Conservation (phyloP, 768 basidiomycete genomes). For the Pisolithus marmoratus region DNA sequence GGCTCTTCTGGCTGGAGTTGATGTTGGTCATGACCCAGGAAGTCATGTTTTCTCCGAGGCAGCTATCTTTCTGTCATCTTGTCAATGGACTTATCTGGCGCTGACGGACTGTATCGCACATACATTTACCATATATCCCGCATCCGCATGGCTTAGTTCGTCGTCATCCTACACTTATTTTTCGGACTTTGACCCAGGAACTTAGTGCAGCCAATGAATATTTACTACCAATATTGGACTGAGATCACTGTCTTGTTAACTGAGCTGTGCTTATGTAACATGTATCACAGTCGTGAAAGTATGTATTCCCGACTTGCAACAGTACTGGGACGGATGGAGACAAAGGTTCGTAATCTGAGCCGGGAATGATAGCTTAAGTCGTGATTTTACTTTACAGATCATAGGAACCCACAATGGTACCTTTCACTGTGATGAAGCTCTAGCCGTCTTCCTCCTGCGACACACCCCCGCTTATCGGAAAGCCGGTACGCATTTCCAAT, state of each 20-base stretch:
- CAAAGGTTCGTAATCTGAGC: constrained; percentile 24
- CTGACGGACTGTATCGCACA: constrained; percentile 13
- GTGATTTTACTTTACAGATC: constrained; percentile 35
- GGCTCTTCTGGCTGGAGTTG: constrained; percentile 4
- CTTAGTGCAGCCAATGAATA: not conserved
- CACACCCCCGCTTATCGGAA: constrained; percentile 69
- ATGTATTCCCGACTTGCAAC: too few relatives aligned
- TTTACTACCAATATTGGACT: not conserved
- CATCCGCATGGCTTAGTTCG: constrained; percentile 18
- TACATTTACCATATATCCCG: constrained; percentile 14
- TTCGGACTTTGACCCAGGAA: constrained; percentile 9
- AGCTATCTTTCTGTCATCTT: not conserved
- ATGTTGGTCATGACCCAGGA: constrained; percentile 10
- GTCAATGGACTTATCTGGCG: constrained; percentile 10
- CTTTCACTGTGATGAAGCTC: constrained; percentile 95
- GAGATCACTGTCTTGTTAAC: not conserved
- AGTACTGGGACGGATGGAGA: constrained; percentile 36
- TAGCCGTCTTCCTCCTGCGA: constrained; percentile 86
- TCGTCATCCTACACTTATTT: constrained; percentile 20
- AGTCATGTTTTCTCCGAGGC: constrained; percentile 1
- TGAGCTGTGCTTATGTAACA: too few relatives aligned
- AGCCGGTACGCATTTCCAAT: constrained; percentile 47
- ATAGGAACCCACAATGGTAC: constrained; percentile 96
- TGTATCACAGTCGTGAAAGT: too few relatives aligned
- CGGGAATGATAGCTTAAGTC: not conserved